Percentiles rank a stretch among this genome's conserved stretches.
Conservation (phyloP, 1,284 basidiomycete genomes). For the Fomes fomentarius region DNA sequence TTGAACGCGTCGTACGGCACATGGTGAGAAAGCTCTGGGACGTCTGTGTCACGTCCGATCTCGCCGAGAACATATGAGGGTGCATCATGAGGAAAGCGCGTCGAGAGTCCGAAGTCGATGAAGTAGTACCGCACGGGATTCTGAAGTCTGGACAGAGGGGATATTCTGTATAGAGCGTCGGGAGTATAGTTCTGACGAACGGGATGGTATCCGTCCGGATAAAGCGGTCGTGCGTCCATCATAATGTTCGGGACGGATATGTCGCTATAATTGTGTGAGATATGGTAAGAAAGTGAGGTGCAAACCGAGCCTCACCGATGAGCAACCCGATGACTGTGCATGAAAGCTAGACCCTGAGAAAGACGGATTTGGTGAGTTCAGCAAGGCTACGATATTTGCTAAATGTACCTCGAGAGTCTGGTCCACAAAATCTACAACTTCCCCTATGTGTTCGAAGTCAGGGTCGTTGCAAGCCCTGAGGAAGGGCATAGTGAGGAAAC, state of each 20-base stretch:
- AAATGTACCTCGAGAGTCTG: conserved; percentile 32
- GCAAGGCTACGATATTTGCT: not conserved
- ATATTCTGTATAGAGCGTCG: conserved; percentile 12
- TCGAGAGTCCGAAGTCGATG: conserved; percentile 35
- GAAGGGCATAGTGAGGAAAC: conserved; percentile 31
- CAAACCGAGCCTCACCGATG: conserved; percentile 24
- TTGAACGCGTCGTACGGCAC: conserved; percentile 34
- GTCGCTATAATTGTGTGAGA: not conserved
- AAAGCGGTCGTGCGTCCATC: conserved; percentile 33
- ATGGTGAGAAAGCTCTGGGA: conserved; percentile 31
- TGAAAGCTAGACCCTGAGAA: conserved; percentile 29
- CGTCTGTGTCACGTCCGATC: conserved; percentile 27
- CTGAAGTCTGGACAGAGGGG: conserved; percentile 12
- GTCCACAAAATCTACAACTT: conserved; percentile 30
- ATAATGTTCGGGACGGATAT: conserved; percentile 31
- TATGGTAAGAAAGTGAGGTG: not conserved
- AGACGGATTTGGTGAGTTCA: not conserved
- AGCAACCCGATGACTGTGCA: conserved; percentile 31
- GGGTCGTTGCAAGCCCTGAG: conserved; percentile 29
- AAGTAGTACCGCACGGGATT: conserved; percentile 30
- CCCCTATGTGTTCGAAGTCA: conserved; percentile 24
- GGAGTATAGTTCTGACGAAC: conserved; percentile 5
- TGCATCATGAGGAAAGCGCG: conserved; percentile 5
- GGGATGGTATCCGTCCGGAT: conserved; percentile 32
- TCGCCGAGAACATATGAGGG: conserved; percentile 14